Conservation (phyloP, 495 filamentous ascomycete genomes). For the Penicillium subrubescens region DNA sequence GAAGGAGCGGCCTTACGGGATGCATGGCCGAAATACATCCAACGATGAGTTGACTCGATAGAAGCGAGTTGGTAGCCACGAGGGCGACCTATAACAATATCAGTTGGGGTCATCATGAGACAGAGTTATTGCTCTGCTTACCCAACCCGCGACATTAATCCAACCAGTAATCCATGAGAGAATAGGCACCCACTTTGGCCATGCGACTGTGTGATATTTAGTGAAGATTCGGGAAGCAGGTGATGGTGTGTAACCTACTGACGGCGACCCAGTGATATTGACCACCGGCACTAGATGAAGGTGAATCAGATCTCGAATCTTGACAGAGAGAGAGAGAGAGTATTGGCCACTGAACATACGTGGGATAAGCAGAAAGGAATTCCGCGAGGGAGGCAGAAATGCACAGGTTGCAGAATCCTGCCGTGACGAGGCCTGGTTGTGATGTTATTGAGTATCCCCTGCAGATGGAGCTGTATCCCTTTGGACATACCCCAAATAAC, state of each 20-base stretch:
- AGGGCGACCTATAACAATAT: conserved; percentile 54
- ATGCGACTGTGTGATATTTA: conserved; percentile 41
- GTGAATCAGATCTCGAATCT: not conserved
- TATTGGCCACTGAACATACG: conserved; percentile 28
- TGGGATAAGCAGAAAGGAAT: conserved; percentile 71
- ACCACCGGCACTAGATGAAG: conserved; percentile 48
- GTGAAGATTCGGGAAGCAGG: not conserved
- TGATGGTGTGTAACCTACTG: conserved; percentile 25
- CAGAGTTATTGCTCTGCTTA: conserved; percentile 26
- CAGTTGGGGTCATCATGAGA: not conserved
- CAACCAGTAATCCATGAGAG: conserved; percentile 72
- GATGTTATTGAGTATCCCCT: conserved; percentile 3
- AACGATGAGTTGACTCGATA: conserved; percentile 61
- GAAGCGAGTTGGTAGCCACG: conserved; percentile 44
- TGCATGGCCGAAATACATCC: conserved; percentile 58
- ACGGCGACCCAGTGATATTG: conserved; percentile 76
- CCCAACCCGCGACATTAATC: conserved; percentile 74
- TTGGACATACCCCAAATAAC: conserved; percentile 47
- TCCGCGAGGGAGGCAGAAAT: conserved; percentile 69
- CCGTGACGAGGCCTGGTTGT: conserved; percentile 58
- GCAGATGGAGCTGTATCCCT: not conserved
- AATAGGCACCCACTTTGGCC: conserved; percentile 58
- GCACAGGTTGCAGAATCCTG: conserved; percentile 69
- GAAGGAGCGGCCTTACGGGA: conserved; percentile 16
- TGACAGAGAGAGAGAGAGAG: too few relatives aligned